A percentile compares a stretch with the other conserved stretches of the same genome.
Conservation (phyloP, 31 red algal species). For the Endocladia muricata region DNA sequence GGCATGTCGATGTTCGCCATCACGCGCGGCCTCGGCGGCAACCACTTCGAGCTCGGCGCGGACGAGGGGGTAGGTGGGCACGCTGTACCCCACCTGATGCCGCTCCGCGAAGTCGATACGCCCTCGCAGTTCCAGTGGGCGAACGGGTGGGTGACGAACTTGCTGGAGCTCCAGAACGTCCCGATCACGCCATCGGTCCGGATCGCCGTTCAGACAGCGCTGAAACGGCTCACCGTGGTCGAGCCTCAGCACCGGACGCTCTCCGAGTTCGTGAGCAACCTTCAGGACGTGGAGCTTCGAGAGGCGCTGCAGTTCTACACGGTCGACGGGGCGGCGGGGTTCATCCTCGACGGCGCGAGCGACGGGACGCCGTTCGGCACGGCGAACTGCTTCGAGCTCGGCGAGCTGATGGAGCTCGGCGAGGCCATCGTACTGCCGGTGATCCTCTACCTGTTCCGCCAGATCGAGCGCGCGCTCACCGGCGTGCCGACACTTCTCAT, state of each 20-base stretch:
- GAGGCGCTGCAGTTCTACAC: not conserved
- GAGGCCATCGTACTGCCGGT: not conserved
- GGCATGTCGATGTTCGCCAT: slow-evolving; percentile 1
- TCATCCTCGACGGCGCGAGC: not conserved
- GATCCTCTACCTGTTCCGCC: not conserved
- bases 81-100: not conserved
- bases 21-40: not conserved
- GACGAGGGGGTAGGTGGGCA: not conserved
- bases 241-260: not conserved
- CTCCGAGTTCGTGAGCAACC: not conserved
- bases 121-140: not conserved
- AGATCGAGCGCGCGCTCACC: not conserved
- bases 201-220: not conserved
- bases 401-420: not conserved
- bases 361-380: not conserved
- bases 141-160: too few relatives aligned
- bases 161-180: too few relatives aligned
- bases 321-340: not conserved
- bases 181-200: not conserved
- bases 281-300: not conserved
- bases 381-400: not conserved
- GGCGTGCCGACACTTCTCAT: not conserved
- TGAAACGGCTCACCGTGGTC: not conserved
- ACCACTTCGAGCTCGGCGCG: not conserved
- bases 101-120: not conserved